Percentiles rank a stretch among this genome's conserved stretches.
Evolutionary conservation across 805 yeast species (phyloP).

Genomic region (Metschnikowia cerradonensis): DNA sequence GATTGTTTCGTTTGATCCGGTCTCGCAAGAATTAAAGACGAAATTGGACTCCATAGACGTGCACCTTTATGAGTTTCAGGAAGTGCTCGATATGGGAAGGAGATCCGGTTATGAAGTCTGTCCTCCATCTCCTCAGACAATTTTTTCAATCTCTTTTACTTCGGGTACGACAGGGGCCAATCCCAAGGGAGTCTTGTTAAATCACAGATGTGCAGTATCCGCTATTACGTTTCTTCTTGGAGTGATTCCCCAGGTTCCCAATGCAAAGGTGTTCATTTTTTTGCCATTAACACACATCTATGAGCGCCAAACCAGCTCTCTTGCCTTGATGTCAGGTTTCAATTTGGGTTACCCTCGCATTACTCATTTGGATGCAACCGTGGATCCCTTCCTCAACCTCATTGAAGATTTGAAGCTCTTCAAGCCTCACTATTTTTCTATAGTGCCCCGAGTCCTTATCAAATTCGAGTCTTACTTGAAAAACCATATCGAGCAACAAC

Average conservation of each 20-base stretch:
- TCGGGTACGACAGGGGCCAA: slow-evolving; percentile 55
- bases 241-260: not conserved
- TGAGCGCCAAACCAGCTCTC: slow-evolving; percentile 15
- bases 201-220: slow-evolving; percentile 7
- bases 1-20: slow-evolving; percentile 17
- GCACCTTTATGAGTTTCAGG: slow-evolving; percentile 29
- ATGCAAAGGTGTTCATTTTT: slow-evolving; percentile 13
- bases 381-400: slow-evolving; percentile 19
- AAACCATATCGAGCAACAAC: slow-evolving; percentile 27
- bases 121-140: slow-evolving; percentile 47
- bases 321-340: slow-evolving; percentile 22
- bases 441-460: slow-evolving; percentile 64
- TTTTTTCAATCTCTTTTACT: slow-evolving; percentile 56
- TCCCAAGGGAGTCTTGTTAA: slow-evolving; percentile 69
- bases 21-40: not conserved
- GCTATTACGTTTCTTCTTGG: slow-evolving; percentile 5
- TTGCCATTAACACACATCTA: slow-evolving; percentile 23
- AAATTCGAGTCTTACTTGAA: slow-evolving; percentile 43
- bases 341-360: slow-evolving; percentile 27
- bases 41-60: slow-evolving; percentile 7
- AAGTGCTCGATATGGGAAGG: slow-evolving; percentile 31
- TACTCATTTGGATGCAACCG: slow-evolving; percentile 23
- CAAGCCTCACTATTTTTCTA: slow-evolving; percentile 49
- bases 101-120: slow-evolving; percentile 24
- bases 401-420: slow-evolving; percentile 55